Percentiles rank a stretch among this genome's conserved stretches.
These are phyloP conservation scores for Periconia sp. DNA, from an alignment of 2,329 filamentous ascomycete species.

Conservation along the genomic window DNA sequence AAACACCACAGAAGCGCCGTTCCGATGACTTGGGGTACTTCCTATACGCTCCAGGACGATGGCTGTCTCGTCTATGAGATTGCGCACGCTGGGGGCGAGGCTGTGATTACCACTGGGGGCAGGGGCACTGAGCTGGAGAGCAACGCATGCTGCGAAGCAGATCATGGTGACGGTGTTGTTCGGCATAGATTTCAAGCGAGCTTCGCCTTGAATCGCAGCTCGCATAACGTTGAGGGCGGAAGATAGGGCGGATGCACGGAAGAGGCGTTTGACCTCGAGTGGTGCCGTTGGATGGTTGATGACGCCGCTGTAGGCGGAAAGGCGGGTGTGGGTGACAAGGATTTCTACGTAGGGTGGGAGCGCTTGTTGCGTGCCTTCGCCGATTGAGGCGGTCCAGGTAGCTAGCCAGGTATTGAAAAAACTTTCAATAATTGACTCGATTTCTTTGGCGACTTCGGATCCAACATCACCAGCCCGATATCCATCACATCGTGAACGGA, in stretches of 20 bases:
- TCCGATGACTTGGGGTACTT: slow-evolving; percentile 64
- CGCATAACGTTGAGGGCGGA: slow-evolving; percentile 75
- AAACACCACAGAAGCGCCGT: slow-evolving; percentile 65
- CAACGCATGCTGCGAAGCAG: slow-evolving; percentile 62
- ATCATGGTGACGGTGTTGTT: slow-evolving; percentile 82
- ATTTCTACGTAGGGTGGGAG: slow-evolving; percentile 76
- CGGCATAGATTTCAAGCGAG: slow-evolving; percentile 71
- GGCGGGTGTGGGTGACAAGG: slow-evolving; percentile 68
- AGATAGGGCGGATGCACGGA: slow-evolving; percentile 70
- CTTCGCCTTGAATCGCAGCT: slow-evolving; percentile 71
- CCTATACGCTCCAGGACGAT: slow-evolving; percentile 70
- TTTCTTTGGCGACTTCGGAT: slow-evolving; percentile 51
- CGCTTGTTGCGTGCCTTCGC: slow-evolving; percentile 45
- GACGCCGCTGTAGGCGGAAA: slow-evolving; percentile 74
- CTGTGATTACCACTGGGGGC: slow-evolving; percentile 26
- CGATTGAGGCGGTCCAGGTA: slow-evolving; percentile 52
- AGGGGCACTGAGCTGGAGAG: slow-evolving; percentile 51
- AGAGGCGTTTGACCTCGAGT: slow-evolving; percentile 70
- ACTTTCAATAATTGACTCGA: slow-evolving; percentile 57
- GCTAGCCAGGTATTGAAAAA: slow-evolving; percentile 69
- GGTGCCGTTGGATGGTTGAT: slow-evolving; percentile 75
- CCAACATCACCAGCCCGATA: slow-evolving; percentile 57
- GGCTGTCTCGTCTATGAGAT: slow-evolving; percentile 64
- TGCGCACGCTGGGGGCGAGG: slow-evolving; percentile 36
- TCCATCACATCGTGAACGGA: slow-evolving; percentile 62